Conservation (phyloP, 345 rosid species). For the Arabidopsis suecica region DNA sequence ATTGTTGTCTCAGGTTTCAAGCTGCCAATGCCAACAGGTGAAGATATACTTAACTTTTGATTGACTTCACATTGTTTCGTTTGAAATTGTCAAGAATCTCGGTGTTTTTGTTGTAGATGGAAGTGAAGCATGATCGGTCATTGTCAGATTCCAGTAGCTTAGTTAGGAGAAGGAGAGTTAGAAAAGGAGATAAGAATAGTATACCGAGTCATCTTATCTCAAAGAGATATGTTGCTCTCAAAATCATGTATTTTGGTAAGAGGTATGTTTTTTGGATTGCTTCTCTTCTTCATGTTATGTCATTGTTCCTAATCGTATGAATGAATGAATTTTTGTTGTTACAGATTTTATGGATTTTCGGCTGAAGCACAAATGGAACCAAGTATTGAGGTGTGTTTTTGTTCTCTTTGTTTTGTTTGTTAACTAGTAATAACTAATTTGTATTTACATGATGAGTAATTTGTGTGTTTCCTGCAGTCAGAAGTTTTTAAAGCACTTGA, state of each 20-base stretch:
- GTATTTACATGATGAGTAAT: neutral
- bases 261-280: conserved; percentile 53
- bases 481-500: conserved; percentile 88
- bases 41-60: conserved; percentile 10
- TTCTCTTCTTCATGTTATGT: neutral
- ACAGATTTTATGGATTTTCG: conserved; percentile 93
- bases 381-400: conserved; percentile 69
- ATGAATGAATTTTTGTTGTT: neutral
- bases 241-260: conserved; percentile 90
- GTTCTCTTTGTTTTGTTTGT: conserved; percentile 25
- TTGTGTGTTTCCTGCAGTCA: conserved; percentile 56
- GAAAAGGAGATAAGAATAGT: conserved; percentile 33
- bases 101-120: conserved; percentile 38
- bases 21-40: conserved; percentile 65
- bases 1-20: conserved; percentile 56
- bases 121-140: conserved; percentile 44
- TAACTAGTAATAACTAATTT: neutral
- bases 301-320: neutral
- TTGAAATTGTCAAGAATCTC: neutral
- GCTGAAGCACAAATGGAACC: conserved; percentile 95
- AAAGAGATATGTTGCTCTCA: conserved; percentile 76
- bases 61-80: neutral
- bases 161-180: conserved; percentile 40
- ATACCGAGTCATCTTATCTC: conserved; percentile 45
- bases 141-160: conserved; percentile 26